Percentiles rank a stretch among this genome's conserved stretches.
These are phyloP conservation scores for Saccharomyces hybrid DNA, from an alignment of 1,139 yeast genomes.

Conservation along the genomic window DNA sequence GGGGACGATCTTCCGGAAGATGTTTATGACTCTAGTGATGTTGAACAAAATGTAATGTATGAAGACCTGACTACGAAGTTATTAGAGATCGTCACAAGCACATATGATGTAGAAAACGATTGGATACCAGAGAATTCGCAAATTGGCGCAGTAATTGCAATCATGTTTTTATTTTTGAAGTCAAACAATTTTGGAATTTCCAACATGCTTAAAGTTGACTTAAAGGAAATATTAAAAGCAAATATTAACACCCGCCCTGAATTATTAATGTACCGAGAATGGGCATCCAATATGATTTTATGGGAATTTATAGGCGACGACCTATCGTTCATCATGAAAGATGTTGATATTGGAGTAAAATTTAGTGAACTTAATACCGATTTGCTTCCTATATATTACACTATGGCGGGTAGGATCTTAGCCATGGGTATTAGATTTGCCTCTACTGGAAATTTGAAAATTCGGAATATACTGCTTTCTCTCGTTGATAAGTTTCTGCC, in stretches of 20 bases:
- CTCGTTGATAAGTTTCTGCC: constrained; percentile 55
- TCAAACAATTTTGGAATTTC: constrained; percentile 60
- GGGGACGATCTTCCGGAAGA: background rate
- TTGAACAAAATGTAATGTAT: background rate
- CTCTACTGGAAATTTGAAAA: constrained; percentile 51
- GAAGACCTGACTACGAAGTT: background rate
- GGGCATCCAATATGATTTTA: constrained; percentile 64
- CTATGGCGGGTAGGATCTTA: constrained; percentile 67
- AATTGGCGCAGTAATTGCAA: constrained; percentile 73
- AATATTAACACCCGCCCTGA: constrained; percentile 51
- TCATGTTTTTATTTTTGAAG: constrained; percentile 64
- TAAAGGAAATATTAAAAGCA: background rate
- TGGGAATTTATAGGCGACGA: constrained; percentile 60
- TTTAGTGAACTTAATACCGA: constrained; percentile 46
- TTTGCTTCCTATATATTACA: constrained; percentile 54
- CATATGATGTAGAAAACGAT: constrained; percentile 61
- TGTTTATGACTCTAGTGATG: background rate
- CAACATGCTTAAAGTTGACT: constrained; percentile 11
- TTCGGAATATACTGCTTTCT: constrained; percentile 51
- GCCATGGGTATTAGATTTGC: constrained; percentile 74
- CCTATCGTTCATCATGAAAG: constrained; percentile 48
- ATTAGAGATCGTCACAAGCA: constrained; percentile 50
- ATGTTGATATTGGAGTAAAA: constrained; percentile 17
- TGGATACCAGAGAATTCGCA: constrained; percentile 66
- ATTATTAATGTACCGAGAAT: constrained; percentile 55